Base-by-base conservation (phyloP, 2,329 filamentous ascomycete species). In the Fusarium lateritium region DNA sequence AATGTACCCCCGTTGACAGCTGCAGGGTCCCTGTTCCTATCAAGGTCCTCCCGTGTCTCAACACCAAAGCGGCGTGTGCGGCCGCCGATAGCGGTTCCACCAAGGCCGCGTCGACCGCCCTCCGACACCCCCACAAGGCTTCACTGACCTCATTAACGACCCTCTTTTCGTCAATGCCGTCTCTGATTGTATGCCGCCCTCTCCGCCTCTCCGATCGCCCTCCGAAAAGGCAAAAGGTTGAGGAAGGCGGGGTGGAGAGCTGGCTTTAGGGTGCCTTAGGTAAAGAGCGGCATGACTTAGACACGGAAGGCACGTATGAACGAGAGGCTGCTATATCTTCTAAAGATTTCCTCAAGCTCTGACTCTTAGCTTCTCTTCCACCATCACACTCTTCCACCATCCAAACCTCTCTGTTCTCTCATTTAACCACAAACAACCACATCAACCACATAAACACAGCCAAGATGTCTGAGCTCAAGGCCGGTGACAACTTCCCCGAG, bases 401-500 rank as follows among this genome's bases (percentile, higher is more conserved):
- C 54, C 39, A 40, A 42, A 44, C 13, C 15, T 38, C 38, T 52
- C 44, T 46, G n/a, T 36, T 55, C 56, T 45, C 38, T 49, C 22
- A 43, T 22, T 22, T 34, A 38, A 56, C 24, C 49, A 50, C 49
- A 39, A 39, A 19, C 26, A 47, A 53, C 22, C 33, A 42, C 51
- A 34, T 43, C 49, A 49, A 51, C 44, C 45, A 43, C 49, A 42
- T 39, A 46, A 56, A 46, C 43, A 55, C 54, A 60, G 44, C 39
- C 42, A 74, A 66, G 52, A 86, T 87, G 85, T 76, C 91, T 83
- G 86, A 86, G 80, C 87, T 96, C 81, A 90, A 94, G 80, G 87
- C 87, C 79, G 94, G 94, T 78, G 93, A 97, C 80, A 84, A 85
- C 79, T 95, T 98, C 86, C 94, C 94, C 73, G 84, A 89, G 73